Evolutionary conservation across 495 filamentous ascomycete species (phyloP).

Genomic region (Xylaria grammica): DNA sequence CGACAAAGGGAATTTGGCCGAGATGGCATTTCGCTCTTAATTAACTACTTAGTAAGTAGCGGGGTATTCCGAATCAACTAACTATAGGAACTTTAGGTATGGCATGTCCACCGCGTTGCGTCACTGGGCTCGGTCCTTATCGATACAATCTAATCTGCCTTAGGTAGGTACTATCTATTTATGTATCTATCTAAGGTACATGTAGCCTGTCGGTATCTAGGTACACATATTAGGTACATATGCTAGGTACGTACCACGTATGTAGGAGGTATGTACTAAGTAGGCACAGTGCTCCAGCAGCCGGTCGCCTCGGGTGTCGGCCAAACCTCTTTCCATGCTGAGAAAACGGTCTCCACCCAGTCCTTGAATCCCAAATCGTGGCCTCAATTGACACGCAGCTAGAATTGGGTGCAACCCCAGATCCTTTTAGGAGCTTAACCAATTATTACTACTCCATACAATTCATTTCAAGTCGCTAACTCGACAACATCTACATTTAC

Average conservation of each 20-base stretch:
- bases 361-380: slow-evolving; percentile 38
- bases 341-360: not conserved
- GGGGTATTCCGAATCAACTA: slow-evolving; percentile 5
- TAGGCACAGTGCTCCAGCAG: no score
- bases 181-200: not conserved
- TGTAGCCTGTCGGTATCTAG: not conserved
- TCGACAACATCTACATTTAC: slow-evolving; percentile 3
- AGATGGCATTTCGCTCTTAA: not conserved
- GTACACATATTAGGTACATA: not conserved
- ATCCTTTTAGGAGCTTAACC: slow-evolving; percentile 16
- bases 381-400: slow-evolving; percentile 39
- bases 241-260: not conserved
- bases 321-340: slow-evolving; percentile 25
- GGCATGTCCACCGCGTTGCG: not conserved
- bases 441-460: not conserved
- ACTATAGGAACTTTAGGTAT: not conserved
- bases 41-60: slow-evolving; percentile 1
- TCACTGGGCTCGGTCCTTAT: slow-evolving; percentile 1
- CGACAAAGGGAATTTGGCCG: not conserved
- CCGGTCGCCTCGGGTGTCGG: slow-evolving; percentile 25
- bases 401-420: slow-evolving; percentile 16
- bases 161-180: no score
- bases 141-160: not conserved
- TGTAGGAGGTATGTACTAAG: no score
- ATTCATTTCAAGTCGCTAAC: slow-evolving; percentile 8